These are phyloP conservation scores for Phytophthora kernoviae DNA, from an alignment of 352 stramenopile species.

Conservation along the genomic window DNA sequence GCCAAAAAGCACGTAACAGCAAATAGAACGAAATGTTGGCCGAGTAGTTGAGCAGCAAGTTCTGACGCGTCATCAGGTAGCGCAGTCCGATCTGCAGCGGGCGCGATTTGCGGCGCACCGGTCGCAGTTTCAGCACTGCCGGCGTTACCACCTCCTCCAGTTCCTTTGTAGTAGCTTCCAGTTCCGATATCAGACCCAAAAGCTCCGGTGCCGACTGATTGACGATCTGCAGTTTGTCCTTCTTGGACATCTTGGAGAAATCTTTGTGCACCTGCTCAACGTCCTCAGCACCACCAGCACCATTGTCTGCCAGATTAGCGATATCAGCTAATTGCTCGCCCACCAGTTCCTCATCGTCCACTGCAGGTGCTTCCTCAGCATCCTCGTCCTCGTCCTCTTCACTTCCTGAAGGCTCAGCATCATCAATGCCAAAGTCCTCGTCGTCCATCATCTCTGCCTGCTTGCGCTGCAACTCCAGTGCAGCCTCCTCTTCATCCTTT, in stretches of 20 bases:
- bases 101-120: conserved; percentile 59
- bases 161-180: conserved; percentile 70
- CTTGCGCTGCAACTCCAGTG: conserved; percentile 83
- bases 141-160: conserved; percentile 70
- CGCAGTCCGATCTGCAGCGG: conserved; percentile 68
- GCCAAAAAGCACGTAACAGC: conserved; percentile 55
- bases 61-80: conserved; percentile 82
- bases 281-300: conserved; percentile 44
- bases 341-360: conserved; percentile 77
- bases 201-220: conserved; percentile 86
- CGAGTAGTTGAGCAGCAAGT: conserved; percentile 85
- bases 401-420: conserved; percentile 39
- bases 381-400: conserved; percentile 54
- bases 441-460: conserved; percentile 87
- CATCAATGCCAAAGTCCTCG: conserved; percentile 84
- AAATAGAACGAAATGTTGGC: conserved; percentile 90
- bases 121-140: conserved; percentile 73
- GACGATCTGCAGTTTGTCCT: conserved; percentile 87
- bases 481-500: conserved; percentile 85
- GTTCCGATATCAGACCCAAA: conserved; percentile 67
- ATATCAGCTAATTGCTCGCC: conserved; percentile 79
- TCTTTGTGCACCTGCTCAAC: conserved; percentile 82
- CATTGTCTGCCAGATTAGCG: conserved; percentile 63
- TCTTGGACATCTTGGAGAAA: conserved; percentile 87
- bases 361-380: conserved; percentile 14